Evolutionary conservation across 1,139 yeast genomes (phyloP), one percentile per base, ranked within the genome.

Genomic region (Scheffersomyces cryptocercus): DNA sequence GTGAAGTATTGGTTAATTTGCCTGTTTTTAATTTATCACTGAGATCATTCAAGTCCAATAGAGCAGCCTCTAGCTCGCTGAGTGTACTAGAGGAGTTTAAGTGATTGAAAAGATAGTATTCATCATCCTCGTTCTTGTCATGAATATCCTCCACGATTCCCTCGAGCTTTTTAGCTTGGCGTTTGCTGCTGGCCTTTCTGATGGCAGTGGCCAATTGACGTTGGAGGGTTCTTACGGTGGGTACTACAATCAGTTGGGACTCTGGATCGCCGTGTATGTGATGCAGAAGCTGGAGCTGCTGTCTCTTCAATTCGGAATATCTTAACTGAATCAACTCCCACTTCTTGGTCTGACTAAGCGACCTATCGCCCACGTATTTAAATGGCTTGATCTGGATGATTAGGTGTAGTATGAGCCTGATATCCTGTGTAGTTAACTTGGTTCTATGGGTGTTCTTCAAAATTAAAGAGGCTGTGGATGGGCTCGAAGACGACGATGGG

Each of bases 161-260:
- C 36, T 44, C 31, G 31, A 38, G 32, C 36, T 39, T 24, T 43
- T 47, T 37, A 41, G 51, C 47, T 15, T 49, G 44, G 33, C 49
- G 50, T 28, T 54, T 47, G 30, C 51, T 39, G 38, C 49, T 49
- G 8, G 69, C 69, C 47, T 67, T 67, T 48, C 55, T 62, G 30
- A 68, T 55, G n/a, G 73, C 73, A 9, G 64, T 51, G 10, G 69
- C 62, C 37, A 69, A 51, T 43, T 69, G 75, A 37, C 73, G 51
- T 47, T 69, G 75, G 42, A 69, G 56, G 1, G 75, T 69, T 36
- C 75, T 49, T 6, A 68, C 65, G 2, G 75, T 68, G 7, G 75
- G 75, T 7, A 66, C 59, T 3, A 57, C 48, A 16, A 55, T 44
- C 6, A 49, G 46, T 11, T 41, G 42, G 35, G 44, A 29, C 30